Evolutionary conservation across 2,329 filamentous ascomycete genomes (phyloP).

Genomic region (Pseudofabraea citricarpa): DNA sequence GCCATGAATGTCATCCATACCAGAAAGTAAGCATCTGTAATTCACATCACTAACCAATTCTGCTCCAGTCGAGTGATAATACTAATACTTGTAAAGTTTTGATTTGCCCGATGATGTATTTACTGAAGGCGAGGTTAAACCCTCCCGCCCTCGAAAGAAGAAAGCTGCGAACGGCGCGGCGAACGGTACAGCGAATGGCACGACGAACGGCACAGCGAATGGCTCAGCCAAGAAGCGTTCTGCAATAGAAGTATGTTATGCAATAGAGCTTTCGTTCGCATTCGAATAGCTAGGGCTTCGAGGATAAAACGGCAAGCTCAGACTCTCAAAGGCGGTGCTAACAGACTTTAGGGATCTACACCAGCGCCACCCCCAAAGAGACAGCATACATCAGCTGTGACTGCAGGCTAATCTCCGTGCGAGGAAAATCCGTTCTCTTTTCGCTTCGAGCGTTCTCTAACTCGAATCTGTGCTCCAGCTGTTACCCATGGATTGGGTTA

Average conservation of each 20-base stretch:
- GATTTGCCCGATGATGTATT: slow-evolving; percentile 90
- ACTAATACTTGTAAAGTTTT: slow-evolving; percentile 51
- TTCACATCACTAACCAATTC: not conserved
- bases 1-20: slow-evolving; percentile 70
- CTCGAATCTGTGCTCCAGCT: no score
- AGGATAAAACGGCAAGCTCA: not conserved
- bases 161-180: slow-evolving; percentile 12
- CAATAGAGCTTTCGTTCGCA: no score
- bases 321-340: slow-evolving; percentile 10
- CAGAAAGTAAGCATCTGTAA: slow-evolving; percentile 62
- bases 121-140: slow-evolving; percentile 69
- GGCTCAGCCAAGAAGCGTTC: slow-evolving; percentile 25
- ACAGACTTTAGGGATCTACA: slow-evolving; percentile 21
- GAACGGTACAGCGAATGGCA: no score
- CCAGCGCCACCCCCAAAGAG: slow-evolving; percentile 23
- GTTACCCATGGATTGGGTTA: no score
- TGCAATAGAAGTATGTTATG: slow-evolving; percentile 25
- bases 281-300: no score
- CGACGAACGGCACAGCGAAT: no score
- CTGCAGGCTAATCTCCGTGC: slow-evolving; percentile 26
- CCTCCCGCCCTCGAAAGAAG: slow-evolving; percentile 32
- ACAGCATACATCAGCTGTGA: slow-evolving; percentile 26
- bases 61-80: slow-evolving; percentile 3
- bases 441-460: no score
- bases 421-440: no score